phyloP scores from a whole-genome alignment of 768 basidiomycete genomes.

The Gelatoporia subvermispora region DNA sequence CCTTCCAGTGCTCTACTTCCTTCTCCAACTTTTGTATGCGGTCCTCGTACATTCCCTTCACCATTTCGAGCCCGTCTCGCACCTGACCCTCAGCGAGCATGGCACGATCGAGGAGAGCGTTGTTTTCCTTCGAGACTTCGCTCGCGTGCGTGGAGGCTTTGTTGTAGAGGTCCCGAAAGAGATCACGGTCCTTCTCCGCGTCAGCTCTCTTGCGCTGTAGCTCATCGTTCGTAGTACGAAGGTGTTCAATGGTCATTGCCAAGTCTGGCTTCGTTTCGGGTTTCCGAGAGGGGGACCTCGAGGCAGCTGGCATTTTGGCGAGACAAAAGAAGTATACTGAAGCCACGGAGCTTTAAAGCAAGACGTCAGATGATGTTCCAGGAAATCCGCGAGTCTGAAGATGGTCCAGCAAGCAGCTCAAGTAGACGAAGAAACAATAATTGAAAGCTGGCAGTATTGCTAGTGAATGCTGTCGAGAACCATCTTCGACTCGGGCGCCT shows the following conservation, averaged over 20 bases:
- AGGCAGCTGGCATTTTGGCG: too few relatives aligned
- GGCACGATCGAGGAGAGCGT: constrained; percentile 19
- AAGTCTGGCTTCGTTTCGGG: too few relatives aligned
- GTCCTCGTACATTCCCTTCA: constrained; percentile 46
- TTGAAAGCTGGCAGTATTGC: too few relatives aligned
- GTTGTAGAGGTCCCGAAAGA: constrained; percentile 24
- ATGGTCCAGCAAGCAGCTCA: too few relatives aligned
- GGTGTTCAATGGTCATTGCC: constrained; percentile 13
- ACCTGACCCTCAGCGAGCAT: constrained; percentile 42
- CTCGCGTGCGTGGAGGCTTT: constrained; percentile 23
- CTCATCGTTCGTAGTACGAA: constrained; percentile 21
- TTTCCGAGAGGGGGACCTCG: too few relatives aligned
- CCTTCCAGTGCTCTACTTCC: constrained; percentile 44
- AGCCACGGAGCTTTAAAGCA: too few relatives aligned
- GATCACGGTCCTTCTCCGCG: constrained; percentile 24
- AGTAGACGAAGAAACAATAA: too few relatives aligned
- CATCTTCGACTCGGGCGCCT: too few relatives aligned
- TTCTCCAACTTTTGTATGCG: constrained; percentile 44
- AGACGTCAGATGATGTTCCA: too few relatives aligned
- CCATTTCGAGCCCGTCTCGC: constrained; percentile 45
- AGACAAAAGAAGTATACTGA: too few relatives aligned
- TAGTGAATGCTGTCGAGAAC: too few relatives aligned
- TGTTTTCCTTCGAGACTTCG: constrained; percentile 23
- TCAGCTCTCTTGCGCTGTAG: constrained; percentile 21
- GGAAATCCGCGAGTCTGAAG: too few relatives aligned